Evolutionary conservation across 805 yeast species (phyloP).

Genomic region (Saturnispora galanensis): DNA sequence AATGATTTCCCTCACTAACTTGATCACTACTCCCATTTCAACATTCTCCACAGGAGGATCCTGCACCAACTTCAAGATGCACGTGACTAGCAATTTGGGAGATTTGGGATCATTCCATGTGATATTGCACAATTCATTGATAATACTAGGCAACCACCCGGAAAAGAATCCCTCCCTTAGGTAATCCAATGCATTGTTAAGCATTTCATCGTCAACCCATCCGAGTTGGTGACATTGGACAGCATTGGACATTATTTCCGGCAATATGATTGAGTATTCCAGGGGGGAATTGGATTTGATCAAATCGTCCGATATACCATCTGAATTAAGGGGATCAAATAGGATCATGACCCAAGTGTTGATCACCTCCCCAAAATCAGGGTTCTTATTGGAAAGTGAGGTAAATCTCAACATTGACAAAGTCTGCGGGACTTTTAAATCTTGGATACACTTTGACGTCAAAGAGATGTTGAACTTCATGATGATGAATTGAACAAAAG

Average conservation of each 20-base stretch:
- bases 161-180: constrained; percentile 73
- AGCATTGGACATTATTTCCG: constrained; percentile 66
- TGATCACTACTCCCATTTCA: constrained; percentile 15
- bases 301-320: constrained; percentile 78
- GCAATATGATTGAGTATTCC: constrained; percentile 60
- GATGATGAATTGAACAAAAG: constrained; percentile 29
- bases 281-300: constrained; percentile 55
- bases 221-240: constrained; percentile 48
- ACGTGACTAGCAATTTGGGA: constrained; percentile 10
- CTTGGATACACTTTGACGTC: constrained; percentile 13
- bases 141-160: constrained; percentile 42
- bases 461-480: background rate
- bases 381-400: constrained; percentile 2
- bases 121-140: constrained; percentile 14
- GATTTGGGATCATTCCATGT: constrained; percentile 10
- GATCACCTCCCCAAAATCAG: constrained; percentile 17
- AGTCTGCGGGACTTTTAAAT: constrained; percentile 3
- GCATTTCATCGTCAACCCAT: constrained; percentile 45
- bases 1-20: constrained; percentile 13
- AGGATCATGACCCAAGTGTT: constrained; percentile 74
- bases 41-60: constrained; percentile 12
- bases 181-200: constrained; percentile 77
- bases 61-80: constrained; percentile 17
- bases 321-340: constrained; percentile 46
- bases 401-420: constrained; percentile 7